A percentile compares a stretch with the other conserved stretches of the same genome.
Evolutionary conservation across 129 eudicot species (phyloP).

Genomic region (Dittrichia graveolens): DNA sequence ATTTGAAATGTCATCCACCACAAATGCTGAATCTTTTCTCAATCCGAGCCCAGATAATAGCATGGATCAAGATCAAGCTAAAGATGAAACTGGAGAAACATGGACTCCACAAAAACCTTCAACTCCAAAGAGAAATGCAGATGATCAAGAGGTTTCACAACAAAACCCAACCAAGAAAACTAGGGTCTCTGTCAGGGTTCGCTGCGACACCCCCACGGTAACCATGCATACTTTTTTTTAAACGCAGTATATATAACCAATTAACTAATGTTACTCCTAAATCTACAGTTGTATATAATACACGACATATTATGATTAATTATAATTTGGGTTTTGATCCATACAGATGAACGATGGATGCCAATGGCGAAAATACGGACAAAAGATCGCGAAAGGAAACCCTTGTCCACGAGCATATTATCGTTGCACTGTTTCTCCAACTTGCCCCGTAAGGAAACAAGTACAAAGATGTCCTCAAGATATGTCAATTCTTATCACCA

Average conservation of each 20-base stretch:
- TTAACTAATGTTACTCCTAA: too few species aligned
- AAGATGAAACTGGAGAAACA: slow-evolving; percentile 52
- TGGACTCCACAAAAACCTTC: slow-evolving; percentile 49
- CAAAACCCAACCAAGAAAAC: slow-evolving; percentile 81
- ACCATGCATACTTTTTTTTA: neutral
- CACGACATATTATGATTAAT: neutral
- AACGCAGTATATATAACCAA: too few species aligned
- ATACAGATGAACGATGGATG: slow-evolving; percentile 89
- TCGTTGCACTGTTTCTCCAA: slow-evolving; percentile 85
- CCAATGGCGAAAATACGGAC: slow-evolving; percentile 97
- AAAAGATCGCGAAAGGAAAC: slow-evolving; percentile 88
- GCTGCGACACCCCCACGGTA: slow-evolving; percentile 96
- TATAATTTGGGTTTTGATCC: neutral
- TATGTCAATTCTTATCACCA: slow-evolving; percentile 83
- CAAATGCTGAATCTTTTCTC: slow-evolving; percentile 31
- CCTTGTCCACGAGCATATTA: slow-evolving; percentile 95
- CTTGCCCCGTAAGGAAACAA: slow-evolving; percentile 92
- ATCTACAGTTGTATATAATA: too few species aligned
- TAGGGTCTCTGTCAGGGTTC: slow-evolving; percentile 95
- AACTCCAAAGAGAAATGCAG: slow-evolving; percentile 42
- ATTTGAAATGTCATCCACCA: slow-evolving; percentile 39
- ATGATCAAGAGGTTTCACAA: slow-evolving; percentile 63
- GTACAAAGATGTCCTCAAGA: slow-evolving; percentile 94
- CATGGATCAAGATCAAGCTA: slow-evolving; percentile 50
- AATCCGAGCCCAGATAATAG: slow-evolving; percentile 57